These are phyloP conservation scores for Botrytis porri DNA, from an alignment of 2,329 filamentous ascomycete genomes.

Conservation along the genomic window DNA sequence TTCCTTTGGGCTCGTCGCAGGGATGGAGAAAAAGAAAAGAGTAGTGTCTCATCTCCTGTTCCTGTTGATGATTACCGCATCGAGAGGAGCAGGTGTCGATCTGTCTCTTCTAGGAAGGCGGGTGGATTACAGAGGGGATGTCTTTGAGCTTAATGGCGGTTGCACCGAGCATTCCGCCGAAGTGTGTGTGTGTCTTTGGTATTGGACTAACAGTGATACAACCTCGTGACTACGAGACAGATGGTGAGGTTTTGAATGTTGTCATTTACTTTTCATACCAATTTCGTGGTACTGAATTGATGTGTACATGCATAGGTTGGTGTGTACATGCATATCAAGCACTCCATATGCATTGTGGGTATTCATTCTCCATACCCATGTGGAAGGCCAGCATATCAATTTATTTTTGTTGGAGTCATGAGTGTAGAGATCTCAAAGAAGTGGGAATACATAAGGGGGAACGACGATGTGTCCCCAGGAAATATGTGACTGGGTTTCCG, in stretches of 20 bases:
- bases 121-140: neutral
- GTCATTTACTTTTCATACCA: constrained; percentile 7
- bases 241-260: neutral
- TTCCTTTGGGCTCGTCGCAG: neutral
- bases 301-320: neutral
- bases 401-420: neutral
- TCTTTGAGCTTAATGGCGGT: constrained; percentile 10
- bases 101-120: neutral
- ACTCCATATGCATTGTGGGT: constrained; percentile 1
- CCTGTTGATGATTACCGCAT: neutral
- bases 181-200: neutral
- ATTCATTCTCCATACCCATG: constrained; percentile 9
- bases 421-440: neutral
- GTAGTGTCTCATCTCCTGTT: constrained; percentile 5
- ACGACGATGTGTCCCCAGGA: neutral
- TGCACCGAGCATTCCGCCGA: constrained; percentile 7
- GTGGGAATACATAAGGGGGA: constrained; percentile 2
- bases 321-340: neutral
- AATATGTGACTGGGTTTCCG: neutral
- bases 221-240: constrained; percentile 6
- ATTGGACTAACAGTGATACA: neutral
- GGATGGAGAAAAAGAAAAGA: neutral
- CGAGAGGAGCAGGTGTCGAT: neutral
- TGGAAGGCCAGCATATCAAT: constrained; percentile 13
- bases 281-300: neutral